Base-by-base conservation (phyloP, 225 moss, liverwort and hornwort species). In the Anthoceros angustus region DNA sequence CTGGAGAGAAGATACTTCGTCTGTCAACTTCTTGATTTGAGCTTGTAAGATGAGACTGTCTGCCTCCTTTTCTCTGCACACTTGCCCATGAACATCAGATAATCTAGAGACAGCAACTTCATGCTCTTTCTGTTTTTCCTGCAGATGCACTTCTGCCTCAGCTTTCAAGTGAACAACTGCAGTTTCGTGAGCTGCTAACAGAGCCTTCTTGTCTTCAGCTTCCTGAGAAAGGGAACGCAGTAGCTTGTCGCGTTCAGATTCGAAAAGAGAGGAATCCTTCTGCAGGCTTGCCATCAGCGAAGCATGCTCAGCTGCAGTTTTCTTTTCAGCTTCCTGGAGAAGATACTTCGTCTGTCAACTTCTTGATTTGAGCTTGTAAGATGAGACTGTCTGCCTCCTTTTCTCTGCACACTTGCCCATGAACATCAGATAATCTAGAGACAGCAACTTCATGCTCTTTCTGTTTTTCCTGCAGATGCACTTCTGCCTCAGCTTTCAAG, bases 381-480 rank as follows among this genome's bases (percentile, higher is more conserved):
- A 55, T 55, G 55, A 55, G n/a, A 20, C n/a, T 55, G 55, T 55
- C 55, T 18, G 55, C 55, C 55, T 55, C 55, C 23, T 23, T 55
- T 15, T 55, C n/a, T 20, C 14, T 18, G 23, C 18, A 18, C 8
- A 15, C 14, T 20, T 55, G 55, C 55, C 7, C n/a, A 55, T 55
- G 55, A 9, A 5, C 12, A 55, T 18, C 23, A 7, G 55, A 18
- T 8, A 55, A 7, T 7, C 23, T 9, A 23, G 55, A 55, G 55
- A 55, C 23, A 18, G 18, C 55, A 18, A 18, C 55, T 15, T 55
- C n/a, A 18, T 15, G 6, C 23, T 55, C 55, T 15, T 9, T 15
- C 18, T 55, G n/a, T 23, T 55, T 55, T 15, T 18, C 12, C 7
- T 2, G n/a, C 55, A 18, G 55, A 0, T 18, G 55, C 7, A 18